A percentile compares a stretch with the other conserved stretches of the same genome.
These are phyloP conservation scores for Erodium moschatum DNA, from an alignment of 441 rosid genomes.

Conservation along the genomic window DNA sequence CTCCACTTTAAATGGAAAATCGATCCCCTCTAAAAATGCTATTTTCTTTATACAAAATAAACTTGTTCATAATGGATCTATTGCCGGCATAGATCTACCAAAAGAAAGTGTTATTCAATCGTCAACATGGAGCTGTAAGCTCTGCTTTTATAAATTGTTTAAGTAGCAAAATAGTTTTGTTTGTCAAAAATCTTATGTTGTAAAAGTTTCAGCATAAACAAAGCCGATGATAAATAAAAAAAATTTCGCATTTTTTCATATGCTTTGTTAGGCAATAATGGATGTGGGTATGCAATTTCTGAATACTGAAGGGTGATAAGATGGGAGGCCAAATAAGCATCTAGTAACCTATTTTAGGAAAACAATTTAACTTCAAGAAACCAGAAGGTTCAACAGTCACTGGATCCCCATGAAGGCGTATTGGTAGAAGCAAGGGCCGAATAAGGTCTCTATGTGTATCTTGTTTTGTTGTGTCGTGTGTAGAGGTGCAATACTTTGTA, in stretches of 20 bases:
- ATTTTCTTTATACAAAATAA: neutral
- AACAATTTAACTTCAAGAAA: neutral
- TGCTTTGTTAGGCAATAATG: neutral
- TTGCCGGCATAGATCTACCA: neutral
- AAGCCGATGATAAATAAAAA: neutral
- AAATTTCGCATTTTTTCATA: neutral
- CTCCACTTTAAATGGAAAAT: neutral
- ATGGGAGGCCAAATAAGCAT: neutral
- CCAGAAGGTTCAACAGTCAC: neutral
- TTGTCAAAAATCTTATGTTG: neutral
- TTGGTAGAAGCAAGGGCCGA: neutral
- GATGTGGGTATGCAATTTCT: neutral
- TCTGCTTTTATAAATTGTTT: neutral
- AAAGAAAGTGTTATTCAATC: neutral
- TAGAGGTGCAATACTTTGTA: neutral
- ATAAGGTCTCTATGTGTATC: neutral
- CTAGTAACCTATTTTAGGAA: neutral
- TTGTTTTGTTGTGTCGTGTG: neutral
- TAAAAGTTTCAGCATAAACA: neutral
- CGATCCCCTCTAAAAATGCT: neutral
- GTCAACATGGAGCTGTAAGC: constrained; percentile 2
- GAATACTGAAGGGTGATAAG: neutral
- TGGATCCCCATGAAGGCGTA: neutral
- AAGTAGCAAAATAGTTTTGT: neutral
- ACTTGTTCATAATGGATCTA: neutral